Base-by-base conservation (phyloP, 371 early-diverging fungal genomes). In the Apophysomyces variabilis region DNA sequence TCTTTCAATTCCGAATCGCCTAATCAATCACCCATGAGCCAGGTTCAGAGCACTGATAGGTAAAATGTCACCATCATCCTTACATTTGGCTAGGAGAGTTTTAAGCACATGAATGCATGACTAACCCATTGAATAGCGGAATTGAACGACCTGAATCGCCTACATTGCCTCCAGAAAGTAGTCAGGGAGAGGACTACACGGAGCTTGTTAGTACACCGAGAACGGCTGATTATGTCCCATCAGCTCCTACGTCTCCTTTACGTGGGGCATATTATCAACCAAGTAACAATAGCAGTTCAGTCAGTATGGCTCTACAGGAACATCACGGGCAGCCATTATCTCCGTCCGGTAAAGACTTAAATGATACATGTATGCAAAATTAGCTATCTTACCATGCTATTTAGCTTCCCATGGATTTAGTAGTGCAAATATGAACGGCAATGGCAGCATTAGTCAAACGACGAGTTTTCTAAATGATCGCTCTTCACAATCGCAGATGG, bases 71-170 rank as follows among this genome's bases (percentile, higher is more conserved):
- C 5, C 46, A 45, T 45, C 46, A 18, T 45, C 46, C 16, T 4
- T 43, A 43, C 32, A 26, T 26, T 26, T 26, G 32, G 3, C 32
- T 3, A 26, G 32, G 3, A 26, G 32, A 26, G 32, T 26, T 26
- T 26, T 26, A 26, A 26, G 32, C 32, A 26, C 1, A 26, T 26
- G 32, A 43, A 14, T 12, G 14, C 14, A 14, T 43, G 43, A 0
- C 43, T 45, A 45, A 45, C 16, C 12, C 9, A 4, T 13, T 45
- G 46, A 18, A 45, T 56, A 50, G 57, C 44, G 46, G 44, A 13
- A 26, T 58, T 14, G 65, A 65, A 37, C 58, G 26, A 39, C 57
- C 67, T 14, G 67, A 67, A 38, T 67, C 67, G 45, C 67, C 67
- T 38, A 67, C 67, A 45, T 41, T 67, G 12, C 67, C 67, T 21